These are phyloP conservation scores for Raphidocelis subcapitata DNA, from an alignment of 139 green algal species.

Conservation along the genomic window DNA sequence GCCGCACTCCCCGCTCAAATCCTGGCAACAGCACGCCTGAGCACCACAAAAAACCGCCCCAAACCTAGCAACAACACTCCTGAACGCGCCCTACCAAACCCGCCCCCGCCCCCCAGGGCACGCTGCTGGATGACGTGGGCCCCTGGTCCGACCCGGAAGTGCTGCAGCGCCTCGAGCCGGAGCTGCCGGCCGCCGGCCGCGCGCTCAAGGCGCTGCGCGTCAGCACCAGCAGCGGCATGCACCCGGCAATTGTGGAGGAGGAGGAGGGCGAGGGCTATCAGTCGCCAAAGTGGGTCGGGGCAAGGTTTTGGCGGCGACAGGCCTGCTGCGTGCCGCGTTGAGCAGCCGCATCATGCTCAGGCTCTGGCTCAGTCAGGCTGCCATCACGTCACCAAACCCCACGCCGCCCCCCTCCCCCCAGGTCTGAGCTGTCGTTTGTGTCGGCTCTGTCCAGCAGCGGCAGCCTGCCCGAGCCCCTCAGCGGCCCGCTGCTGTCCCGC, in stretches of 20 bases:
- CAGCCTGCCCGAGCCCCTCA: not conserved
- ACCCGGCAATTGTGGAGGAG: not conserved
- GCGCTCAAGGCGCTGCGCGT: conserved; percentile 15
- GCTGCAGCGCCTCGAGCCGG: conserved; percentile 6
- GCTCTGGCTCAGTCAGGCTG: too few species aligned
- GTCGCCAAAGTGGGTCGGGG: conserved; percentile 29
- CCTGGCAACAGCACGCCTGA: not conserved
- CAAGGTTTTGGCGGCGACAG: too few species aligned
- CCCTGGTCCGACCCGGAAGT: conserved; percentile 73
- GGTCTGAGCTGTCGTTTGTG: conserved; percentile 32
- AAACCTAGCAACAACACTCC: too few species aligned
- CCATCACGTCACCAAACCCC: too few species aligned
- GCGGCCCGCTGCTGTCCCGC: not conserved
- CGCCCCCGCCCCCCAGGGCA: conserved; percentile 26
- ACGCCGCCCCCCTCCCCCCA: not conserved
- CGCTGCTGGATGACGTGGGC: conserved; percentile 81
- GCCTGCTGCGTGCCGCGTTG: too few species aligned
- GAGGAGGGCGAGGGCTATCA: conserved; percentile 24
- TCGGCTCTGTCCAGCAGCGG: conserved; percentile 3
- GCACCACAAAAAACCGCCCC: conserved; percentile 20
- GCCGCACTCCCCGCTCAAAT: not conserved
- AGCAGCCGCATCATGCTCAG: too few species aligned
- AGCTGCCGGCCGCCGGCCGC: conserved; percentile 7
- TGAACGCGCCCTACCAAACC: too few species aligned
- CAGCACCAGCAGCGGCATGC: not conserved